Conservation (phyloP, 176 grass and related monocot species). For the Oryza nivara region DNA sequence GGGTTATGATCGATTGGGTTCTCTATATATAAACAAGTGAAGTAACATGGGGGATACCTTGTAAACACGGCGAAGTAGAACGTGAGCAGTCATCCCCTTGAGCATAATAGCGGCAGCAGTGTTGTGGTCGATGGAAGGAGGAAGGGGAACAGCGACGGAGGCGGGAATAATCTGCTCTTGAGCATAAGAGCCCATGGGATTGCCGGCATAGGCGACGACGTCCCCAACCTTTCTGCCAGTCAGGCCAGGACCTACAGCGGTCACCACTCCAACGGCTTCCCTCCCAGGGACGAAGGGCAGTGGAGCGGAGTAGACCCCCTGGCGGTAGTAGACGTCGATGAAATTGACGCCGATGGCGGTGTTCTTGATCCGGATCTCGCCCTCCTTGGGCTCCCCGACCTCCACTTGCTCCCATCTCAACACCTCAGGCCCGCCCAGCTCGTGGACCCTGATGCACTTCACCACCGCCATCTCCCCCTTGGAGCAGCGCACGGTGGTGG, state of each 20-base stretch:
- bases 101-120: slow-evolving; percentile 72
- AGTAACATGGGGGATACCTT: slow-evolving; percentile 37
- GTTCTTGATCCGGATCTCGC: slow-evolving; percentile 82
- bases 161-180: slow-evolving; percentile 89
- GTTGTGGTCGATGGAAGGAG: slow-evolving; percentile 62
- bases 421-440: slow-evolving; percentile 79
- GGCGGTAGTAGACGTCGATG: slow-evolving; percentile 82
- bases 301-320: slow-evolving; percentile 56
- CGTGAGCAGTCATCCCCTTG: slow-evolving; percentile 87
- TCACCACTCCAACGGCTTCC: slow-evolving; percentile 93
- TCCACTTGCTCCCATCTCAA: slow-evolving; percentile 78
- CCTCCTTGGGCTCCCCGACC: slow-evolving; percentile 68
- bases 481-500: not conserved
- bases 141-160: slow-evolving; percentile 58
- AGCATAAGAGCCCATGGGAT: slow-evolving; percentile 82
- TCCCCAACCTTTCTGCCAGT: slow-evolving; percentile 79
- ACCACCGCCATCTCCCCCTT: slow-evolving; percentile 40
- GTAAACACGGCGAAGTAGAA: slow-evolving; percentile 65
- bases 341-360: slow-evolving; percentile 88
- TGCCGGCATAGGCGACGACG: slow-evolving; percentile 83
- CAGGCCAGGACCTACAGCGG: slow-evolving; percentile 76
- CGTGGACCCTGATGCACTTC: slow-evolving; percentile 71
- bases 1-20: too few relatives aligned
- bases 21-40: too few relatives aligned
- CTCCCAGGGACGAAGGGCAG: slow-evolving; percentile 69